Evolutionary conservation across 768 basidiomycete genomes (phyloP), one percentile per base, ranked within the genome.

Genomic region (Hygrocybe punicea): DNA sequence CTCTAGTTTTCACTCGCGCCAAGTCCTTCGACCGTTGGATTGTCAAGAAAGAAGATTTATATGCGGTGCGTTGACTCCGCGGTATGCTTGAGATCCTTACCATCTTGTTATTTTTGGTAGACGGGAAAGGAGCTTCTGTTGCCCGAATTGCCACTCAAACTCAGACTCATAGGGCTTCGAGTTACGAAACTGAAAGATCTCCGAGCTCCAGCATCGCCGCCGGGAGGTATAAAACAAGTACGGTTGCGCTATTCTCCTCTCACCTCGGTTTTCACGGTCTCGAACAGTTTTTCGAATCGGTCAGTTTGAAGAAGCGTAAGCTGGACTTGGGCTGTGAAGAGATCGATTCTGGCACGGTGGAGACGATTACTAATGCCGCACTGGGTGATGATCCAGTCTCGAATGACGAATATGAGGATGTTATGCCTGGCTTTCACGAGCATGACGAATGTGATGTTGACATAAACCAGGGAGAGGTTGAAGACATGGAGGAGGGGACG

Each of bases 101-200:
- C 58, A 61, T 58, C 53, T 24, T 14, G 29, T 54, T 23, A 2
- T 9, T 13, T 21, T 7, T 53, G 4, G 13, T 65, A 93, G 84
- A 84, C 84, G 51, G 95, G 93, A 6, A 86, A 87, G 62, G 89
- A 91, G 54, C 78, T 98, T 11, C 76, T 99, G 13, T 77, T 86
- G 56, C 81, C 87, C 6, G 93, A 95, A 69, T 71, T 90, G 35
- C 93, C 93, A 1, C 69, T 95, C 25, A 84, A 81, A 29, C 73
- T 98, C 21, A 81, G 96, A 33, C 76, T 99, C 19, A 87, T 99
- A 60, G 96, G 96, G 5, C 73, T 99, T 24, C 78, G 95, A 45
- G 79, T 96, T 9, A 94, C 91, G 3, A 95, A 91, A 60, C 73
- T 99, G 62, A 91, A 90, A 65, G 96, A 99, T 71, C 71, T 95